These are phyloP conservation scores for Lactarius akahatsu DNA, from an alignment of 768 basidiomycete genomes.

Conservation along the genomic window DNA sequence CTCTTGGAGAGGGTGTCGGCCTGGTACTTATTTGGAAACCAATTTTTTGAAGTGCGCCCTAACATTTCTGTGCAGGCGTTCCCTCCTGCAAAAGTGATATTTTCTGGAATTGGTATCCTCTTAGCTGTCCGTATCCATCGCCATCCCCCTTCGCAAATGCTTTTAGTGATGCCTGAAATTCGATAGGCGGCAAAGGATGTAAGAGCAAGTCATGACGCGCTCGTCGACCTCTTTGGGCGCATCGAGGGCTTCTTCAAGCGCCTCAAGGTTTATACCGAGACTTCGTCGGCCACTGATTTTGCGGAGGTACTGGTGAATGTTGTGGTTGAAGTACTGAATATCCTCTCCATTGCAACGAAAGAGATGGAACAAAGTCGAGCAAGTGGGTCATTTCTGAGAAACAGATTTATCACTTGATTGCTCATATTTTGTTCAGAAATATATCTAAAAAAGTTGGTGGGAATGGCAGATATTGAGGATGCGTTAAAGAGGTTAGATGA, in stretches of 20 bases:
- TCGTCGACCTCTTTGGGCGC: neutral
- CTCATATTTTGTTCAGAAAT: neutral
- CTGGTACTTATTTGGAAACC: neutral
- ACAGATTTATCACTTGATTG: neutral
- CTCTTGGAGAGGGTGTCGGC: neutral
- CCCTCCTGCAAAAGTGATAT: neutral
- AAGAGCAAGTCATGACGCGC: neutral
- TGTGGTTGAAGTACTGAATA: neutral
- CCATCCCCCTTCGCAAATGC: neutral
- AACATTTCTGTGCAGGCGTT: neutral
- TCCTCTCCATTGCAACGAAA: neutral
- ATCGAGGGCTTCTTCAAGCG: slow-evolving; percentile 1
- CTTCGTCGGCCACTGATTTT: neutral
- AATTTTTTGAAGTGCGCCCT: neutral
- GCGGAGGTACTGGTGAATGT: neutral
- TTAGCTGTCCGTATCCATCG: neutral
- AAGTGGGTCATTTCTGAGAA: neutral
- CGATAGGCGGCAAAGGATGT: neutral
- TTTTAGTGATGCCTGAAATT: neutral
- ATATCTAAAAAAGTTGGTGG: neutral
- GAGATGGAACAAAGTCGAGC: neutral
- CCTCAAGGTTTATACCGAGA: neutral
- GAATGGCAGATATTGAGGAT: neutral
- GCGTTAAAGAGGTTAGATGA: neutral
- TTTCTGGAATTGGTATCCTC: neutral